A percentile compares a stretch with the other conserved stretches of the same genome.
These are phyloP conservation scores for Keithomyces neogunnii DNA, from an alignment of 2,329 filamentous ascomycete genomes.

Conservation along the genomic window DNA sequence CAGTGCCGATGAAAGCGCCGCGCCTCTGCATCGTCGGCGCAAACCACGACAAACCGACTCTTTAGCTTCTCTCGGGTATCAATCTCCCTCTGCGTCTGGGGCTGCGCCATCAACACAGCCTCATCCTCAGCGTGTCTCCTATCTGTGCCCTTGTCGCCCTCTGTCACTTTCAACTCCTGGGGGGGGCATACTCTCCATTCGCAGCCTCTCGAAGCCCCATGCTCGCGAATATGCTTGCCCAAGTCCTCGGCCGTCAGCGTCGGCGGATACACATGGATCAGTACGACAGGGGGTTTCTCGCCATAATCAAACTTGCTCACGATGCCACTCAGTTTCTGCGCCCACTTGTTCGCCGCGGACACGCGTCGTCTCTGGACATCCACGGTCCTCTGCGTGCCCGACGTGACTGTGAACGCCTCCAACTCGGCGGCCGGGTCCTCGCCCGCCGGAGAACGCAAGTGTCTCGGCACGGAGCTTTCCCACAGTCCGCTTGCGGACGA, in stretches of 20 bases:
- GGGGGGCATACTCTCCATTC: conserved; percentile 15
- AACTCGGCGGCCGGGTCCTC: conserved; percentile 14
- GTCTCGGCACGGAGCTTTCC: conserved; percentile 17
- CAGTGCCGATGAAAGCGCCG: conserved; percentile 32
- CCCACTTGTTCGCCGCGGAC: conserved; percentile 16
- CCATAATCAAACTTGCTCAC: conserved; percentile 14
- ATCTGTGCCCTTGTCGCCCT: background rate
- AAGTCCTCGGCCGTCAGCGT: conserved; percentile 24
- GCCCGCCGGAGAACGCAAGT: conserved; percentile 14
- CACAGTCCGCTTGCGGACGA: conserved; percentile 22
- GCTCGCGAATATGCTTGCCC: conserved; percentile 28
- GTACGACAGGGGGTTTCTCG: conserved; percentile 18
- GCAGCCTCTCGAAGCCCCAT: conserved; percentile 28
- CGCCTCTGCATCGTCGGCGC: conserved; percentile 22
- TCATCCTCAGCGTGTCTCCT: conserved; percentile 8
- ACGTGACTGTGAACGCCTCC: conserved; percentile 20
- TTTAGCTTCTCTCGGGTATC: conserved; percentile 13
- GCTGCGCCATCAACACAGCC: background rate
- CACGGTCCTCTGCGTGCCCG: conserved; percentile 14
- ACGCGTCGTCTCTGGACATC: conserved; percentile 13
- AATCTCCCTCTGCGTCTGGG: conserved; percentile 3
- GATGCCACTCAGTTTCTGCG: conserved; percentile 14
- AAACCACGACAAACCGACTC: conserved; percentile 25
- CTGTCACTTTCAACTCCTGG: conserved; percentile 7
- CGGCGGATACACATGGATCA: conserved; percentile 22